Conservation (phyloP, 108 stramenopile species). For the Cylindrotheca closterium region DNA sequence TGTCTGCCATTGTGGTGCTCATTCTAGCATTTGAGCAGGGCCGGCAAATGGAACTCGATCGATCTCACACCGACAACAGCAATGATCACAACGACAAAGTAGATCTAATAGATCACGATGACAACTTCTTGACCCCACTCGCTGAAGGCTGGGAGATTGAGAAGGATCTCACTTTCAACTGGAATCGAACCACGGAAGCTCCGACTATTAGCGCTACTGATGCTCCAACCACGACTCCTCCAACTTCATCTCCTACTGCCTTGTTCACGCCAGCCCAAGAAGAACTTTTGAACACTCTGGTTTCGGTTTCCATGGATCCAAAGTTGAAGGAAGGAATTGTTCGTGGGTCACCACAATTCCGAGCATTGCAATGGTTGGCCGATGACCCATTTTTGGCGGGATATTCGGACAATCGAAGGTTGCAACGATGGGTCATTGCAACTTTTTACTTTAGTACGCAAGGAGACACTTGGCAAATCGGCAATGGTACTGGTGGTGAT, state of each 20-base stretch:
- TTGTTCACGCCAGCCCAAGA: conserved; percentile 3
- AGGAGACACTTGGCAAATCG: conserved; percentile 43
- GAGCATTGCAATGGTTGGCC: conserved; percentile 22
- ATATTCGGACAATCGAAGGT: conserved; percentile 12
- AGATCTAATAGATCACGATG: neutral
- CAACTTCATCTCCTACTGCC: neutral
- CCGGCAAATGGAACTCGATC: neutral
- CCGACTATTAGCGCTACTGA: neutral
- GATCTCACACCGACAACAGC: neutral
- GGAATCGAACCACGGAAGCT: neutral
- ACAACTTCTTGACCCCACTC: neutral
- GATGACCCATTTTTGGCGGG: conserved; percentile 17
- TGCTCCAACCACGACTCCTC: neutral
- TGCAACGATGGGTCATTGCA: conserved; percentile 49
- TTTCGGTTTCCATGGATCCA: neutral
- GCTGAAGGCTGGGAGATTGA: neutral
- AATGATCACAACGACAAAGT: neutral
- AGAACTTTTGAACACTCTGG: neutral
- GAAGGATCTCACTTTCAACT: neutral
- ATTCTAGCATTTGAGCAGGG: neutral
- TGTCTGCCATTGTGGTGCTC: conserved; percentile 3
- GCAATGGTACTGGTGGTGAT: neutral
- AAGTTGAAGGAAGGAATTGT: neutral
- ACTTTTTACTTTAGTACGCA: conserved; percentile 54
- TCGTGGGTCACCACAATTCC: conserved; percentile 17